phyloP scores from a whole-genome alignment of 2,329 filamentous ascomycete species.

The Penicillium olsonii region DNA sequence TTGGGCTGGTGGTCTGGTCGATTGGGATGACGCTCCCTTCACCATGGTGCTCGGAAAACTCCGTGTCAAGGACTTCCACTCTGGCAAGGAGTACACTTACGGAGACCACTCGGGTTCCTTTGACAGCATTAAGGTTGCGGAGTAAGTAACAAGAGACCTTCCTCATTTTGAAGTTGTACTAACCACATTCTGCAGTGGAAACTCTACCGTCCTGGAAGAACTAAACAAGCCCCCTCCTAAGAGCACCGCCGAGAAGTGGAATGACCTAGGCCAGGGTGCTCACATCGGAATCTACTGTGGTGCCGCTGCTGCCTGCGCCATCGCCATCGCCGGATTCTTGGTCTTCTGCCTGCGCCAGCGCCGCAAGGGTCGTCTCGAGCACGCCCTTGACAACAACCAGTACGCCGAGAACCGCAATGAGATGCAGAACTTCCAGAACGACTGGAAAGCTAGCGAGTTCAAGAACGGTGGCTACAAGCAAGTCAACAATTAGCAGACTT shows the following conservation, averaged over 20 bases:
- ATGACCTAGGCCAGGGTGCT: slow-evolving; percentile 46
- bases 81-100: slow-evolving; percentile 67
- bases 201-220: slow-evolving; percentile 51
- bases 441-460: slow-evolving; percentile 29
- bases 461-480: slow-evolving; percentile 29
- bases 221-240: slow-evolving; percentile 39
- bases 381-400: slow-evolving; percentile 49
- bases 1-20: slow-evolving; percentile 70
- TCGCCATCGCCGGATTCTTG: slow-evolving; percentile 38
- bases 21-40: slow-evolving; percentile 68
- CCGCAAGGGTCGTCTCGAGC: slow-evolving; percentile 52
- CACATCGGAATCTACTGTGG: slow-evolving; percentile 51
- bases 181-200: slow-evolving; percentile 58
- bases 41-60: slow-evolving; percentile 71
- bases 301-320: slow-evolving; percentile 35
- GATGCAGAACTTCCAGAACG: slow-evolving; percentile 40
- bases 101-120: slow-evolving; percentile 62
- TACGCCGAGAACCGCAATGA: slow-evolving; percentile 44
- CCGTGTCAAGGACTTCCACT: slow-evolving; percentile 59
- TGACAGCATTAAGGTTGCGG: slow-evolving; percentile 63
- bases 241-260: slow-evolving; percentile 44
- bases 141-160: slow-evolving; percentile 31
- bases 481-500: slow-evolving; percentile 19
- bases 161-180: neutral
- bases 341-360: slow-evolving; percentile 55